A percentile compares a stretch with the other conserved stretches of the same genome.
phyloP scores from a whole-genome alignment of 2,329 filamentous ascomycete species.

The Torrubiellomyces zombiae region DNA sequence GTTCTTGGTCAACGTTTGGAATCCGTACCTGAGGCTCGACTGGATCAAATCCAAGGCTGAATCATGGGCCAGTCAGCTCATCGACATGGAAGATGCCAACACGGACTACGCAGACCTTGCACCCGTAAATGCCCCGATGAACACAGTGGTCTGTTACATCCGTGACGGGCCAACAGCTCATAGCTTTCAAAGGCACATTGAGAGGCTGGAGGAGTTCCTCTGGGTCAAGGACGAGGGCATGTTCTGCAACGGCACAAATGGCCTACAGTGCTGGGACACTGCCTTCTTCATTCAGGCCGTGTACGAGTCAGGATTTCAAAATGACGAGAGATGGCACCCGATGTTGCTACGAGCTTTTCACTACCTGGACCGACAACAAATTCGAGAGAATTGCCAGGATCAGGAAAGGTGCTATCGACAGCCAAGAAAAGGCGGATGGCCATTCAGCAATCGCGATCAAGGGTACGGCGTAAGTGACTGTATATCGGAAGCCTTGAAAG shows the following conservation, averaged over 20 bases:
- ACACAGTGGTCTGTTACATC: constrained; percentile 72
- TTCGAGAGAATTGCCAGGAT: constrained; percentile 64
- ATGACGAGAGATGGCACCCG: constrained; percentile 58
- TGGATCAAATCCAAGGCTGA: constrained; percentile 56
- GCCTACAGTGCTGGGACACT: constrained; percentile 97
- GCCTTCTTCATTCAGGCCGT: constrained; percentile 75
- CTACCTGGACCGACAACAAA: constrained; percentile 84
- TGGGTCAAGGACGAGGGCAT: constrained; percentile 90
- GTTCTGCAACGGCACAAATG: constrained; percentile 91
- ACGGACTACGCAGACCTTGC: constrained; percentile 76
- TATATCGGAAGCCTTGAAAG: constrained; percentile 78
- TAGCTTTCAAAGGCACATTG: constrained; percentile 59
- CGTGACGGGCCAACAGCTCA: constrained; percentile 61
- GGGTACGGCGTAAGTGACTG: constrained; percentile 95
- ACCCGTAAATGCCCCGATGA: constrained; percentile 82
- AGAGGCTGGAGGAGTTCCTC: constrained; percentile 69
- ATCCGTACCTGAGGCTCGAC: constrained; percentile 55
- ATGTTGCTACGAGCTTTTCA: constrained; percentile 71
- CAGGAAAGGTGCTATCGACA: constrained; percentile 77
- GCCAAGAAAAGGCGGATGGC: constrained; percentile 83
- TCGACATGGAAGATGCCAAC: constrained; percentile 85
- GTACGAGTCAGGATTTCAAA: constrained; percentile 61
- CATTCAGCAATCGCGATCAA: constrained; percentile 82
- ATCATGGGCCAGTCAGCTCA: constrained; percentile 63
- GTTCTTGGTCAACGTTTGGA: constrained; percentile 63